Evolutionary conservation across 345 rosid species (phyloP).

Genomic region (Rubroshorea leprosula): DNA sequence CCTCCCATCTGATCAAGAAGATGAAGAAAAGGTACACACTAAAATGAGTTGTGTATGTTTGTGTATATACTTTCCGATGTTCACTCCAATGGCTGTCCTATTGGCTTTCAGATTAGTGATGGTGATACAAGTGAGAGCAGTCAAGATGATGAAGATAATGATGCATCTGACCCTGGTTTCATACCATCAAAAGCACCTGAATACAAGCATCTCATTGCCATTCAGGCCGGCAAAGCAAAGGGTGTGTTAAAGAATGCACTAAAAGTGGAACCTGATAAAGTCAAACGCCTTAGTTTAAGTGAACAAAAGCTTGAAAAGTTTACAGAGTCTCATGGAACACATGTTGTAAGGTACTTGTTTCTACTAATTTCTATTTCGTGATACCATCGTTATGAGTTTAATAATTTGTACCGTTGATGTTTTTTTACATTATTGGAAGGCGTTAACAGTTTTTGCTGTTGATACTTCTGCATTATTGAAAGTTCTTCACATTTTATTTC

Average conservation of each 20-base stretch:
- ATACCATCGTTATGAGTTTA: background rate
- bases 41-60: background rate
- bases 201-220: conserved; percentile 45
- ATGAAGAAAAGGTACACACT: conserved; percentile 33
- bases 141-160: conserved; percentile 38
- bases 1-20: conserved; percentile 29
- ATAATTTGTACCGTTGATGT: too few relatives aligned
- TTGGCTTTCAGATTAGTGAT: conserved; percentile 18
- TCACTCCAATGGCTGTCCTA: background rate
- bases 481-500: conserved; percentile 2
- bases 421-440: background rate
- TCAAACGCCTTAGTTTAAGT: conserved; percentile 71
- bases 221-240: conserved; percentile 56
- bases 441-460: background rate
- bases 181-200: conserved; percentile 18
- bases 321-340: conserved; percentile 40
- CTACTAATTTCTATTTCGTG: background rate
- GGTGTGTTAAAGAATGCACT: conserved; percentile 41
- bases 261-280: conserved; percentile 36
- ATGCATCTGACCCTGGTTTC: conserved; percentile 29
- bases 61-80: background rate
- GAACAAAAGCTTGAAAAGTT: conserved; percentile 64
- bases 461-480: background rate
- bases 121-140: conserved; percentile 12
- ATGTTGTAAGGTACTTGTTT: conserved; percentile 51